These are phyloP conservation scores for Phytophthora sansomeana DNA, from an alignment of 352 stramenopile genomes.

Conservation along the genomic window DNA sequence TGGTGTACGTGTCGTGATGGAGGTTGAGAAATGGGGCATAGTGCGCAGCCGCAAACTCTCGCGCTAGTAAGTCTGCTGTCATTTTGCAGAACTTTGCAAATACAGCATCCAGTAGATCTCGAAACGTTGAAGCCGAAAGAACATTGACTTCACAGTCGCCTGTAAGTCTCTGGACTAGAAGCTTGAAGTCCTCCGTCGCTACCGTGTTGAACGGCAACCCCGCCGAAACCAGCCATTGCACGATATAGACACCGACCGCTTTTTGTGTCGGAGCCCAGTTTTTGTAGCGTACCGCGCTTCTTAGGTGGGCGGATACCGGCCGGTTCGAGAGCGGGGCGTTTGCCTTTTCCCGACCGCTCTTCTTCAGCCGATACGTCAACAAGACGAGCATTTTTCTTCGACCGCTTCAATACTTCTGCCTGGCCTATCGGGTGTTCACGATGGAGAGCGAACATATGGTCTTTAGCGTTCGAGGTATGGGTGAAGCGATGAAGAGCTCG, in stretches of 20 bases:
- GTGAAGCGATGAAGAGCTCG: neutral
- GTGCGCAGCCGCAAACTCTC: neutral
- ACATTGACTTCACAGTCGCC: neutral
- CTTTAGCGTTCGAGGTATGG: neutral
- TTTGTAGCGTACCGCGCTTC: neutral
- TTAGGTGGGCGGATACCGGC: too few relatives aligned
- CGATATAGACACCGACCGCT: neutral
- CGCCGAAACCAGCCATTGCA: constrained; percentile 5
- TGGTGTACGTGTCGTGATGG: constrained; percentile 8
- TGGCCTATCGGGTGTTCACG: neutral
- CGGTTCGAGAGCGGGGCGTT: too few relatives aligned
- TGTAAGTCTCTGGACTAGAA: neutral
- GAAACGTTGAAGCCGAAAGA: constrained; percentile 2
- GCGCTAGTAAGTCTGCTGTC: neutral
- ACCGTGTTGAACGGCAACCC: constrained; percentile 10
- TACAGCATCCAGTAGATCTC: constrained; percentile 6
- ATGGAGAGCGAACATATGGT: constrained; percentile 1
- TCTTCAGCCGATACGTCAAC: too few relatives aligned
- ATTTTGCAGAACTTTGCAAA: too few relatives aligned
- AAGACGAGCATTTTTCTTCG: neutral
- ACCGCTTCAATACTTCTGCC: neutral
- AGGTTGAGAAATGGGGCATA: constrained; percentile 10
- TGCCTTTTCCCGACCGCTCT: too few relatives aligned
- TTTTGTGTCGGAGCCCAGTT: constrained; percentile 1
- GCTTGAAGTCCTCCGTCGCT: neutral